Evolutionary conservation across 163 green algal genomes (phyloP).

Genomic region (Coccomyxa subellipsoidea): DNA sequence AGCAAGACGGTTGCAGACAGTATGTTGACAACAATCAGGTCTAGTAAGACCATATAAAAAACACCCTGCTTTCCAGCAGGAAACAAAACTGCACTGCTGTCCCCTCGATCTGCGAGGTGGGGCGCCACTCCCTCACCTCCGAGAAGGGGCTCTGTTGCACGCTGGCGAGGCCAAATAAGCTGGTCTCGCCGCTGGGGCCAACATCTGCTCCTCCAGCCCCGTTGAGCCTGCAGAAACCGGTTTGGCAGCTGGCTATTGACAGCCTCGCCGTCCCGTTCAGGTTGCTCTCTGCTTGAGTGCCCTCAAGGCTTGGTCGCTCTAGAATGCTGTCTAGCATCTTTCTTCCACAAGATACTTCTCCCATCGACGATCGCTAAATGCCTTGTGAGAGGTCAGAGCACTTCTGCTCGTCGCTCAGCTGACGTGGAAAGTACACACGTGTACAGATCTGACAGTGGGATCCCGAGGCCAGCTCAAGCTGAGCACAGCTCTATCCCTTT

Average conservation of each 20-base stretch:
- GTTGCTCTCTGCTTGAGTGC: not conserved
- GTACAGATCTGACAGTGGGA: too few relatives aligned
- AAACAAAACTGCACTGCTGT: not conserved
- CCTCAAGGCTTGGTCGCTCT: conserved; percentile 1
- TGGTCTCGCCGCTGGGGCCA: not conserved
- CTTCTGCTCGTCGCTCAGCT: too few relatives aligned
- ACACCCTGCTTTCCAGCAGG: too few relatives aligned
- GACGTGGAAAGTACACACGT: too few relatives aligned
- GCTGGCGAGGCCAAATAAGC: not conserved
- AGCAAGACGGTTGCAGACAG: too few relatives aligned
- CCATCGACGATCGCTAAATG: not conserved
- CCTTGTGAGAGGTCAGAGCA: not conserved
- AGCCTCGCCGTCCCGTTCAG: not conserved
- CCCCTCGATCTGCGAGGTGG: not conserved
- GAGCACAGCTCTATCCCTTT: too few relatives aligned
- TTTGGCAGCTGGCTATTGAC: not conserved
- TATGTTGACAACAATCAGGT: too few relatives aligned
- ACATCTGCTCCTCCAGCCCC: not conserved
- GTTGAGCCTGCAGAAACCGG: not conserved
- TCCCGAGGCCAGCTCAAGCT: too few relatives aligned
- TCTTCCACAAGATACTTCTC: not conserved
- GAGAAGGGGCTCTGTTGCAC: not conserved
- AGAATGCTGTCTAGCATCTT: not conserved
- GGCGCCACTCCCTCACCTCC: not conserved
- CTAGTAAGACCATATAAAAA: too few relatives aligned